Percentiles rank a stretch among this genome's conserved stretches.
Conservation (phyloP, 2,329 filamentous ascomycete genomes). For the Ophiocordyceps camponoti-floridani region DNA sequence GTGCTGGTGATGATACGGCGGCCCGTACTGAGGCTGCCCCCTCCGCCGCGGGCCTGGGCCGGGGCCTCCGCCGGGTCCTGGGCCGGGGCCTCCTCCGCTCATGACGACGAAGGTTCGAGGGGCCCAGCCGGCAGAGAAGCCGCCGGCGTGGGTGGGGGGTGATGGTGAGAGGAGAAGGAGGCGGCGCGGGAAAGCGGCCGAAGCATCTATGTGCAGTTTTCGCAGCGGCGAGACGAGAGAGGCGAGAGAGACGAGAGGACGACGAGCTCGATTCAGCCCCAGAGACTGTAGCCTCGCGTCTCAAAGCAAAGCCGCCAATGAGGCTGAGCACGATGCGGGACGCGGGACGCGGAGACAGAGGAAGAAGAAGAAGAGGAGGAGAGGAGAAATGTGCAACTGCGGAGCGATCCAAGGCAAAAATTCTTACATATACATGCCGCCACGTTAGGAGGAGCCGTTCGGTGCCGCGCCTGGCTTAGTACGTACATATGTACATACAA, state of each 20-base stretch:
- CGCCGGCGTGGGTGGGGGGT: conserved; percentile 44
- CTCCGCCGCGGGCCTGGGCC: conserved; percentile 19
- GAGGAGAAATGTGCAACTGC: not conserved
- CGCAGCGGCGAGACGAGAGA: no score
- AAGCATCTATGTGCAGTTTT: conserved; percentile 7
- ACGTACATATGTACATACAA: no score
- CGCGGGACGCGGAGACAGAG: not conserved
- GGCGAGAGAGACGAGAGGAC: no score
- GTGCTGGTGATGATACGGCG: conserved; percentile 20
- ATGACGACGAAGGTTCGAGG: conserved; percentile 22
- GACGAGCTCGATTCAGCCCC: no score
- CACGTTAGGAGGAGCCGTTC: no score
- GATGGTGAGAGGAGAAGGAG: conserved; percentile 13
- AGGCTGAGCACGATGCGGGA: not conserved
- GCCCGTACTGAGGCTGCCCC: conserved; percentile 18
- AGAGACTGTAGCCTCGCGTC: not conserved
- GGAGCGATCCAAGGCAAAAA: not conserved
- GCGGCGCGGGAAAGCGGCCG: conserved; percentile 17
- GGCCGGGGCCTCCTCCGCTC: conserved; percentile 14
- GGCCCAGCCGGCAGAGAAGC: conserved; percentile 70
- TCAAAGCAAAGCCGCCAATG: not conserved
- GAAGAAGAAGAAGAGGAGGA: not conserved
- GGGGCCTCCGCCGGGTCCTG: conserved; percentile 13
- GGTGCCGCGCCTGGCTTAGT: not conserved
- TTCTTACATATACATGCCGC: no score